Evolutionary conservation across 129 eudicot species (phyloP).

Genomic region (Silybum marianum): DNA sequence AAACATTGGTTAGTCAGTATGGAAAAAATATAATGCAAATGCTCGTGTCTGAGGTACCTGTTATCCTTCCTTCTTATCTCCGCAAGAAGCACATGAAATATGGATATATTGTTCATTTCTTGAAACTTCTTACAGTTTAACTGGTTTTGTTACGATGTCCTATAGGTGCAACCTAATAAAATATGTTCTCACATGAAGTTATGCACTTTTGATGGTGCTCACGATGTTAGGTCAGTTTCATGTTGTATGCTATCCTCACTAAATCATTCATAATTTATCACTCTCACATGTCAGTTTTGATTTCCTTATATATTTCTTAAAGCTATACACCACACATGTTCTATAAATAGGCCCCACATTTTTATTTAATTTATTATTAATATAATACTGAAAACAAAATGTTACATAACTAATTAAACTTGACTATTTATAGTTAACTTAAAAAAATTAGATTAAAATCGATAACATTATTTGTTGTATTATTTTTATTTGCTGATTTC

Average conservation of each 20-base stretch:
- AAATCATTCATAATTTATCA: not conserved
- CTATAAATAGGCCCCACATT: not conserved
- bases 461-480: too few species aligned
- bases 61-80: constrained; percentile 2
- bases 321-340: not conserved
- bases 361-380: too few species aligned
- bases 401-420: too few species aligned
- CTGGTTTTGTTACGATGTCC: constrained; percentile 19
- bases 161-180: constrained; percentile 66
- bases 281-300: too few species aligned
- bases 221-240: constrained; percentile 64
- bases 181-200: constrained; percentile 80
- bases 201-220: constrained; percentile 71
- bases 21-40: constrained; percentile 76
- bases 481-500: not conserved
- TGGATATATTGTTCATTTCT: not conserved
- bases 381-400: not conserved
- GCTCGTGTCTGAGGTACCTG: constrained; percentile 67
- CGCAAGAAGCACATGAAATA: not conserved
- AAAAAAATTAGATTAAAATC: too few species aligned
- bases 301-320: not conserved
- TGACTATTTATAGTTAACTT: too few species aligned
- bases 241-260: not conserved
- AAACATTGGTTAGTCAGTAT: constrained; percentile 70
- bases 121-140: not conserved